These are phyloP conservation scores for Talaromyces atroroseus DNA, from an alignment of 2,329 filamentous ascomycete genomes.

Conservation along the genomic window DNA sequence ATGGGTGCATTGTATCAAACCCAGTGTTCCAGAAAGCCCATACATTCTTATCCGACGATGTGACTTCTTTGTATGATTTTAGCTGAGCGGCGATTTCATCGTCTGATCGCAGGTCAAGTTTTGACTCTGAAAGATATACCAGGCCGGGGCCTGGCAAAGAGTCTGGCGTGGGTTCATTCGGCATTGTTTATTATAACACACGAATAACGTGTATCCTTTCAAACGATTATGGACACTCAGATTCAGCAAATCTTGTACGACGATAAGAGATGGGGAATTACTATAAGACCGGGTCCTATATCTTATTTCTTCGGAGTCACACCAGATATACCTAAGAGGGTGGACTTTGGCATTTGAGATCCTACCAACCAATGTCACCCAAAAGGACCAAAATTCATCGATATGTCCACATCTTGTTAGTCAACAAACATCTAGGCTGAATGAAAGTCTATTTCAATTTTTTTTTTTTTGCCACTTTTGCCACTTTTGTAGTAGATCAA, in stretches of 20 bases:
- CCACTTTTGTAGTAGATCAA: too few relatives aligned
- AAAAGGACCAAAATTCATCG: not conserved
- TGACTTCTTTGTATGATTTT: constrained; percentile 19
- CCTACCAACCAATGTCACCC: not conserved
- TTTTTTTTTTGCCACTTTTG: not conserved
- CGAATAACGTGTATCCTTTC: not conserved
- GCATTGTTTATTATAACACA: not conserved
- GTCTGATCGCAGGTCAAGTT: not conserved
- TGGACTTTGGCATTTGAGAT: too few relatives aligned
- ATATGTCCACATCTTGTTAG: too few relatives aligned
- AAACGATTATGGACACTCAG: not conserved
- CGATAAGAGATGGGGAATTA: not conserved
- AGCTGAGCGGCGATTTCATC: constrained; percentile 17
- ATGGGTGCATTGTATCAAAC: constrained; percentile 30
- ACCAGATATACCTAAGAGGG: not conserved
- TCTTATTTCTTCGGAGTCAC: not conserved
- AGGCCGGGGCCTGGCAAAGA: not conserved
- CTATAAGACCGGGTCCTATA: not conserved
- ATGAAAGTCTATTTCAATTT: too few relatives aligned
- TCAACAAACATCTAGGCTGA: too few relatives aligned
- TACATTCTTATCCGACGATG: constrained; percentile 35
- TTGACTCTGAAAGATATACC: not conserved
- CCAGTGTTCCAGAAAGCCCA: constrained; percentile 40
- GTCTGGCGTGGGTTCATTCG: not conserved
- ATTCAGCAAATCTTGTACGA: not conserved